These are phyloP conservation scores for Aspergillus amoenus DNA, from an alignment of 2,329 filamentous ascomycete genomes.

Conservation along the genomic window DNA sequence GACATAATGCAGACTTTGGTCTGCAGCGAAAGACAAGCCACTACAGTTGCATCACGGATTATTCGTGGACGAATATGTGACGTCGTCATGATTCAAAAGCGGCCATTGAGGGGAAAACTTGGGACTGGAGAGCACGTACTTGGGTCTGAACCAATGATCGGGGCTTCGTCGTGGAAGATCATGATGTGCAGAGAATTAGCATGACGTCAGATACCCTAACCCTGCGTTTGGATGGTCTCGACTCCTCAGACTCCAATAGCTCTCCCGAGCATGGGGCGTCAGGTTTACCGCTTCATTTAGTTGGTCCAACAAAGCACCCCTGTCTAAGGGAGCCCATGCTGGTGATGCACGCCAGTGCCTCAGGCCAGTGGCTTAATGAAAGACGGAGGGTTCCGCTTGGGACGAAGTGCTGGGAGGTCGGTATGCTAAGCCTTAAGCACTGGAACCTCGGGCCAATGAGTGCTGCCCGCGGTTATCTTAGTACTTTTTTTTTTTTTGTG, in stretches of 20 bases:
- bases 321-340: no score
- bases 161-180: background rate
- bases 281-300: background rate
- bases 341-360: no score
- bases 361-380: no score
- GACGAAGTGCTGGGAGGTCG: no score
- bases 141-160: slow-evolving; percentile 17
- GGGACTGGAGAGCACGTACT: background rate
- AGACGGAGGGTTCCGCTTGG: no score
- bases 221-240: background rate
- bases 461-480: no score
- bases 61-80: slow-evolving; percentile 18
- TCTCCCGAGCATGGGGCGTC: background rate
- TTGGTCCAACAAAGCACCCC: no score
- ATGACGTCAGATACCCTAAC: slow-evolving; percentile 10
- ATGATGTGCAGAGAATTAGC: slow-evolving; percentile 2
- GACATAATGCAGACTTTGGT: slow-evolving; percentile 7
- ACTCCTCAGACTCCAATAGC: background rate
- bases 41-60: slow-evolving; percentile 11
- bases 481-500: background rate
- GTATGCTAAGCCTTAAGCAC: no score
- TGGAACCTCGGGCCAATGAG: no score
- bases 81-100: slow-evolving; percentile 30
- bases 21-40: background rate
- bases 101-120: background rate